These are phyloP conservation scores for Yarrowia sp. DNA, from an alignment of 805 yeast genomes.

Conservation along the genomic window DNA sequence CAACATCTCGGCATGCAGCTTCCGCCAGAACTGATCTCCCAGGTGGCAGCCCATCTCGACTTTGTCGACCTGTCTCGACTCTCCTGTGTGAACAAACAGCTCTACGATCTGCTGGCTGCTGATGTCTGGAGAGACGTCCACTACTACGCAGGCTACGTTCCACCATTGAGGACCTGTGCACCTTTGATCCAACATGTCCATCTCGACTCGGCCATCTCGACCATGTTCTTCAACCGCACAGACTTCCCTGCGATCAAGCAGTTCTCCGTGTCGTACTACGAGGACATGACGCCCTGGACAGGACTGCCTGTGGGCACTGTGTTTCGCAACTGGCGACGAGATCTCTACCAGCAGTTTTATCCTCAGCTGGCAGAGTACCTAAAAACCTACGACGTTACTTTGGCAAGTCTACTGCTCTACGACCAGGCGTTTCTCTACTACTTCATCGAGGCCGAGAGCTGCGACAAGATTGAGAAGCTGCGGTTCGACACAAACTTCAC, in stretches of 20 bases:
- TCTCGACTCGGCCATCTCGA: background rate
- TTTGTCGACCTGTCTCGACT: slow-evolving; percentile 1
- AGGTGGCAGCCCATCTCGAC: background rate
- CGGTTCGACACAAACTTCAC: slow-evolving; percentile 8
- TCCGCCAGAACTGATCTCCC: background rate
- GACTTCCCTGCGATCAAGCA: background rate
- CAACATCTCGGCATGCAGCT: background rate
- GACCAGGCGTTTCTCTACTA: slow-evolving; percentile 9
- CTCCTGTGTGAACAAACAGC: background rate
- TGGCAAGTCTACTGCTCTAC: background rate
- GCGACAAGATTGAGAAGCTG: background rate
- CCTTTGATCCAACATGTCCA: slow-evolving; percentile 1
- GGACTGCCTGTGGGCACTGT: background rate
- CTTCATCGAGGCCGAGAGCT: slow-evolving; percentile 4
- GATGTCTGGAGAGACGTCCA: slow-evolving; percentile 1
- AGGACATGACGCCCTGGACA: slow-evolving; percentile 1
- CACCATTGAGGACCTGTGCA: background rate
- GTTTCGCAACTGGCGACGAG: slow-evolving; percentile 10
- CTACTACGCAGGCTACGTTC: slow-evolving; percentile 2
- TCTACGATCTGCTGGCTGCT: background rate
- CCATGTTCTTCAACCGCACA: background rate
- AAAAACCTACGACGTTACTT: background rate
- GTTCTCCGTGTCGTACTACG: slow-evolving; percentile 5
- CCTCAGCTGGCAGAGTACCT: slow-evolving; percentile 6
- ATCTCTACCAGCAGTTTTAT: slow-evolving; percentile 9